Conservation (phyloP, 306 rosid species). For the Begonia loranthoides region DNA sequence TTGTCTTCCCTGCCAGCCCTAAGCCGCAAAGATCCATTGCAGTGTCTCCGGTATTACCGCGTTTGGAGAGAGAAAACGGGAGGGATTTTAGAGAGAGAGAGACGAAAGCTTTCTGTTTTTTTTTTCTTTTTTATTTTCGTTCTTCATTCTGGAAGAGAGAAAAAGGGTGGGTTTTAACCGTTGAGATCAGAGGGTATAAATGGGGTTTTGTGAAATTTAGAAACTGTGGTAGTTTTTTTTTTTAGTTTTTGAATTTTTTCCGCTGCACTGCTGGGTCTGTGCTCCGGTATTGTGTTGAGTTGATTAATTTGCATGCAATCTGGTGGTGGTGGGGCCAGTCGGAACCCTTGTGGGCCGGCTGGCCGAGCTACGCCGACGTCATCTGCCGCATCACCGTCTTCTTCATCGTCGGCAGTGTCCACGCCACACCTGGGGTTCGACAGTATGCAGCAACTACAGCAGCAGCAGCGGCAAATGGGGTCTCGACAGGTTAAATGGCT, state of each 20-base stretch:
- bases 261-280: conserved; percentile 6
- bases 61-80: not conserved
- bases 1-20: too few relatives aligned
- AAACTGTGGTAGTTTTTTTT: conserved; percentile 28
- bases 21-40: too few relatives aligned
- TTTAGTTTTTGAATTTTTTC: conserved; percentile 15
- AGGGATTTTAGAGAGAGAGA: conserved; percentile 1
- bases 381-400: conserved; percentile 72
- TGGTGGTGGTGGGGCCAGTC: conserved; percentile 64
- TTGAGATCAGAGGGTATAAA: conserved; percentile 73
- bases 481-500: conserved; percentile 75
- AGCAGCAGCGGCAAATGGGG: conserved; percentile 43
- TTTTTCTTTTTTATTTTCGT: not conserved
- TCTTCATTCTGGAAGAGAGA: not conserved
- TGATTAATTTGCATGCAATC: conserved; percentile 60
- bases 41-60: too few relatives aligned
- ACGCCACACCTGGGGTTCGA: conserved; percentile 71
- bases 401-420: conserved; percentile 80
- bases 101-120: not conserved
- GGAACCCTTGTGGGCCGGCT: conserved; percentile 59
- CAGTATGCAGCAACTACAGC: conserved; percentile 68
- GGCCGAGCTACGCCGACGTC: conserved; percentile 68
- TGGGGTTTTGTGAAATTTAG: conserved; percentile 27
- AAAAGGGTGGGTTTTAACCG: conserved; percentile 35
- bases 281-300: conserved; percentile 27